Evolutionary conservation across 129 eudicot genomes (phyloP), one percentile per base, ranked within the genome.

Genomic region (Flaveria bidentis): DNA sequence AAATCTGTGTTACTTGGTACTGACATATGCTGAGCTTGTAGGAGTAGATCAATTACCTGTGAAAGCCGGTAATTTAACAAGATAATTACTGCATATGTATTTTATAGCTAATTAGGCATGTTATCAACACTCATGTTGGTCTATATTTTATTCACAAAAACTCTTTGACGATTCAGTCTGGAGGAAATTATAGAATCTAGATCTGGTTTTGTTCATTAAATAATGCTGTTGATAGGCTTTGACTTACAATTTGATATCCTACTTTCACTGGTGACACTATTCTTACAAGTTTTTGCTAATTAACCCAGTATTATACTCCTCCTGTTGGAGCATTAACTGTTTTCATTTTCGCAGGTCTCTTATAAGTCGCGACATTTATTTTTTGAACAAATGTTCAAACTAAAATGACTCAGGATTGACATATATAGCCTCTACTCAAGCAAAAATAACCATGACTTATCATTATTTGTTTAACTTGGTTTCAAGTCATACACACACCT

Each of bases 81-180:
- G 41, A 61, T 14, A 26, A 61, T 61, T 61, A 61, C 67, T 14
- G 13, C n/a, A 6, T 61, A 3, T 61, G 41, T 61, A 26, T 13
- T 61, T 61, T 61, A 61, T 22, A 13, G 44, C 9, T 30, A 61
- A 25, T 61, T 30, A 61, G 36, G 42, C 41, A 61, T 61, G 67
- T 26, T 61, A 26, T 61, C 67, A 26, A 26, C 18, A 61, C 67
- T 61, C 67, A 61, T 61, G 67, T 14, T 61, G 67, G 42, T 61
- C 18, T 9, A 61, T 61, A 26, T 49, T 76, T 76, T 61, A 57
- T 45, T 26, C 62, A 28, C 25, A 58, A 30, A 64, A 15, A n/a
- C 23, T 64, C 67, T 61, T 57, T 61, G 67, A 28, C 28, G 67
- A 26, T 61, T 61, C 20, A 61, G 14, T 30, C 44, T 61, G 44